Evolutionary conservation across 1,284 basidiomycete species (phyloP), one percentile per base, ranked within the genome.

Genomic region (Malassezia equina): DNA sequence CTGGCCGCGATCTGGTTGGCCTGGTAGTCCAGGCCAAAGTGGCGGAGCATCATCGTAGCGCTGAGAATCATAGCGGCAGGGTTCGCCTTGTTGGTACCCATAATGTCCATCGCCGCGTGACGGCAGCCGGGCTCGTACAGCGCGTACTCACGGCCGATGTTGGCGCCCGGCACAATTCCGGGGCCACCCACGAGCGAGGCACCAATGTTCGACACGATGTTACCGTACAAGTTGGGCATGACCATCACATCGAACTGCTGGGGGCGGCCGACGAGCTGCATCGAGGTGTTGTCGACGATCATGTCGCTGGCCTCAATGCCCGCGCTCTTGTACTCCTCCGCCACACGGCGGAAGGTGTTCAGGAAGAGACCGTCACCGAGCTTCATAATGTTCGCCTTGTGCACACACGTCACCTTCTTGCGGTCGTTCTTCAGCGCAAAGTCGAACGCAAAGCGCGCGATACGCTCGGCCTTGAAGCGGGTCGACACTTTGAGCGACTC

Each of bases 351-450:
- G 85, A 95, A 99, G 27, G 93, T 96, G 79, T 93, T 94, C 70
- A 99, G 82, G 84, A 98, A 99, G 46, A 99, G 84, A 78, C 94
- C 94, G 75, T 98, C 94, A 76, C 91, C 93, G 69, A 98, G 84
- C 79, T 98, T 98, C 94, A 98, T 98, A 81, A 99, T 98, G 81
- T 98, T 98, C 74, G 94, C 94, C 80, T 99, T 99, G 85, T 99
- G 94, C 47, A 99, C 91, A 76, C 91, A 96, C 53, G 94, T 98
- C 67, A 99, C 94, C 86, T 93, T 95, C 88, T 95, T 95, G 78
- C 93, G 85, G 78, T 87, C 84, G 80, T 98, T 99, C 82, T 96
- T 96, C 73, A 96, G 80, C 45, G 94, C 94, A 78, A 96, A 98
- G 78, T 99, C 93, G 72, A 99, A 98, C 4, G 94, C 94, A 75